A percentile compares a stretch with the other conserved stretches of the same genome.
Conservation (phyloP, 1,284 basidiomycete species). For the Boletus semigastroideus region DNA sequence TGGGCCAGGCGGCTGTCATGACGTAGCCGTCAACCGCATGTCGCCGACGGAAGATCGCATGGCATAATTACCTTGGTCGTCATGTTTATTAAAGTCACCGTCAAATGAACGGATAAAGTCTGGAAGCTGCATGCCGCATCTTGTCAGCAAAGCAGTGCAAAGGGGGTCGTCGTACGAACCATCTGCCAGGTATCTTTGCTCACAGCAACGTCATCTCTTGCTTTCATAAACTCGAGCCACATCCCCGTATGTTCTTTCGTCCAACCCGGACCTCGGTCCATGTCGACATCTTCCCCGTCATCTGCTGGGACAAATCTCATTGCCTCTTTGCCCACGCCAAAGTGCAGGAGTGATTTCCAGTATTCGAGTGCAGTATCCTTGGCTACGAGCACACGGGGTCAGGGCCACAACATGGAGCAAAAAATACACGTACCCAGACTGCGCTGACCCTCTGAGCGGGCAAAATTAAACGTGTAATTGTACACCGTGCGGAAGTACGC, state of each 20-base stretch:
- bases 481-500: constrained; percentile 88
- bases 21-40: background rate
- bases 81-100: constrained; percentile 77
- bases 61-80: constrained; percentile 69
- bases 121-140: constrained; percentile 56
- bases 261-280: constrained; percentile 58
- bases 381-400: constrained; percentile 29
- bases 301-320: constrained; percentile 49
- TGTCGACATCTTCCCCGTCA: constrained; percentile 39
- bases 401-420: background rate
- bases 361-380: constrained; percentile 78
- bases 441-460: constrained; percentile 72
- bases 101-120: constrained; percentile 86
- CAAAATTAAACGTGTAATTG: constrained; percentile 86
- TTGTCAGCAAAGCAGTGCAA: constrained; percentile 5
- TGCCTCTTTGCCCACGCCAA: constrained; percentile 73
- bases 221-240: constrained; percentile 84
- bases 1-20: constrained; percentile 81
- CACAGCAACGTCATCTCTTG: constrained; percentile 77
- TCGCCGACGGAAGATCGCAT: background rate
- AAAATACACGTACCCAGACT: constrained; percentile 55
- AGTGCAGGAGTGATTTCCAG: constrained; percentile 83
- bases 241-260: constrained; percentile 63
- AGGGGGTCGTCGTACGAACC: constrained; percentile 43
- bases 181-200: constrained; percentile 95